Base-by-base conservation (phyloP, 805 yeast species). In the Pichia sporocuriosa region DNA sequence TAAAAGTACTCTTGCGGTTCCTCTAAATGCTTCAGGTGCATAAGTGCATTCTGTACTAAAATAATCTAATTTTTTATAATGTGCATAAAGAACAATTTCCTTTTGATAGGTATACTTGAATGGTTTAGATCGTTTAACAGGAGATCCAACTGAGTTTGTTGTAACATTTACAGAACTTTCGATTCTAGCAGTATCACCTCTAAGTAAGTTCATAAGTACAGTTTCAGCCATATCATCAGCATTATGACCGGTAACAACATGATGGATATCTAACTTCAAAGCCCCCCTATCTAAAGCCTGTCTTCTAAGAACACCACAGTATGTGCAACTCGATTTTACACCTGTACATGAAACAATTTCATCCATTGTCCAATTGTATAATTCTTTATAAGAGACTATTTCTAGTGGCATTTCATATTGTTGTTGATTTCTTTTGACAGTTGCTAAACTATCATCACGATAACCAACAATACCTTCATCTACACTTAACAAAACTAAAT, bases 181-280 rank as follows among this genome's bases (percentile, higher is more conserved):
- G 42, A 93, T 67, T 49, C 99, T 71, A 20, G 95, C 95, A 6
- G 88, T 82, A 58, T 93, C 99, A n/a, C 99, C 99, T 53, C 99
- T 72, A 23, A 93, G 65, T 33, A 93, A 63, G 61, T 93, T 93
- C 97, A 93, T 90, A 41, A 93, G 63, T 4, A 93, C 95, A 0
- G 99, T 93, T 56, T 93, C 99, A 1, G 99, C 99, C 86, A 93
- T 84, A 64, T 93, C 99, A 61, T 93, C 99, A 0, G 99, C 99
- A 61, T 93, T 93, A 63, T 93, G 99, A 3, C 99, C 99, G 0
- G 99, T 93, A 2, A 93, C 94, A 25, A 93, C 93, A 62, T 93
- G 99, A 40, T 73, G 70, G 39, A 93, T 88, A 0, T 81, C 87
- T 20, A 90, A 64, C 56, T 81, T 83, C 10, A 84, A 80, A 3